Evolutionary conservation across 176 grass and related monocot species (phyloP), one percentile per base, ranked within the genome.

Genomic region (Triticum timopheevii): DNA sequence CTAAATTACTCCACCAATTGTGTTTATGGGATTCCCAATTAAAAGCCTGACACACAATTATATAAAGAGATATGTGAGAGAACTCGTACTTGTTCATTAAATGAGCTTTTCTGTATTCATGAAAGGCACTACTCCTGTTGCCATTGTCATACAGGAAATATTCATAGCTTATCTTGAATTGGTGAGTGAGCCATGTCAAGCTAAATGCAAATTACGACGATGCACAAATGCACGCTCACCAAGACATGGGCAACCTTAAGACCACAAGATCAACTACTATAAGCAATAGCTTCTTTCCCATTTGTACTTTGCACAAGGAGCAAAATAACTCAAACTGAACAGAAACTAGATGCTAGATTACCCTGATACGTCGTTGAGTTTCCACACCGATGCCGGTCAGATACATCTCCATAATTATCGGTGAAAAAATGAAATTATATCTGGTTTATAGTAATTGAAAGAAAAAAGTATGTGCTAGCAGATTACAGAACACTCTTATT

Each of bases 11-110:
- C 97, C 97, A 99, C 94, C 97, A 94, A n/a, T 87, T 88, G 50
- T 83, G 78, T 62, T 99, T 99, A 83, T 96, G 87, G 36, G 97
- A 99, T 66, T 99, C 97, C 97, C 97, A 99, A 78, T 99, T 96
- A 83, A 94, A 99, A 90, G 93, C 90, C 97, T 94, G 20, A 9
- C 1, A 81, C 13, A 86, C 28, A 85, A 49, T 12, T 6, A 36
- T 13, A 77, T 82, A 38, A 83, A 44, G 0, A 82, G 30, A 34
- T 50, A 80, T 28, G 35, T 44, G 47, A 76, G 68, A 42, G 9
- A 13, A 35, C 20, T 24, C 7, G 13, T 27, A 64, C 23, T 50
- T 20, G 35, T 38, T 31, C 2, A 16, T 22, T 73, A 38, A 16
- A n/a, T 44, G 83, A 19, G 17, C 4, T 23, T 59, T 58, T 84